Conservation (phyloP, 1,284 basidiomycete species). For the Apiotrichum gamsii region DNA sequence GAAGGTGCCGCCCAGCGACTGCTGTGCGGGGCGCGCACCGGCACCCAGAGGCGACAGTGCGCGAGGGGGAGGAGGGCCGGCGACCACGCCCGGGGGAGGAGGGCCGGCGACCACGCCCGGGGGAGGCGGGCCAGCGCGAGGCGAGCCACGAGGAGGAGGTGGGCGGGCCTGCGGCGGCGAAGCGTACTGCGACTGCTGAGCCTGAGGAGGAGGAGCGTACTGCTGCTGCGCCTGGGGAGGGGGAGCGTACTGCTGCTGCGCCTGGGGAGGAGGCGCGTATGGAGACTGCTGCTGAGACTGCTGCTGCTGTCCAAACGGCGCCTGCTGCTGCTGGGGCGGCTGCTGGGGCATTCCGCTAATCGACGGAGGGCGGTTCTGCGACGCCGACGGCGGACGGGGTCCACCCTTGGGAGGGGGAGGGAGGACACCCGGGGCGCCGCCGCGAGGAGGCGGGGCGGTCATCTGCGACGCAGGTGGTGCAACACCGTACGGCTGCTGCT, state of each 20-base stretch:
- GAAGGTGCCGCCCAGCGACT: slow-evolving; percentile 8
- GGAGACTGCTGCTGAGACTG: slow-evolving; percentile 2
- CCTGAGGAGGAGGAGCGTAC: slow-evolving; percentile 7
- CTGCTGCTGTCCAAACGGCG: slow-evolving; percentile 3
- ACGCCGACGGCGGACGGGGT: slow-evolving; percentile 42
- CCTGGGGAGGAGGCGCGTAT: not conserved
- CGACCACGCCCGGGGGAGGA: slow-evolving; percentile 49
- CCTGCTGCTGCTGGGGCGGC: slow-evolving; percentile 5
- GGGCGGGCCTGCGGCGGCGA: slow-evolving; percentile 28
- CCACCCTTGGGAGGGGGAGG: slow-evolving; percentile 44
- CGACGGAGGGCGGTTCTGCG: slow-evolving; percentile 2
- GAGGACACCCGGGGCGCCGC: slow-evolving; percentile 35
- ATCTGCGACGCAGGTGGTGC: no score
- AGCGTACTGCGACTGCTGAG: slow-evolving; percentile 27
- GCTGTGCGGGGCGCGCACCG: slow-evolving; percentile 17
- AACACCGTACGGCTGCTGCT: no score
- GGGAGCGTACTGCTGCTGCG: slow-evolving; percentile 9
- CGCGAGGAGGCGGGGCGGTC: slow-evolving; percentile 33
- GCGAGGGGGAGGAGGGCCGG: slow-evolving; percentile 50
- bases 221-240: slow-evolving; percentile 1
- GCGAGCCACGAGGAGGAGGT: slow-evolving; percentile 23
- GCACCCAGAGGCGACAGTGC: slow-evolving; percentile 43
- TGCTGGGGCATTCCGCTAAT: slow-evolving; percentile 12
- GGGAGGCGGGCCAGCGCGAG: slow-evolving; percentile 45
- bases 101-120: slow-evolving; percentile 50